These are phyloP conservation scores for Dactylellina drechsleri DNA, from an alignment of 2,329 filamentous ascomycete species.

Conservation along the genomic window DNA sequence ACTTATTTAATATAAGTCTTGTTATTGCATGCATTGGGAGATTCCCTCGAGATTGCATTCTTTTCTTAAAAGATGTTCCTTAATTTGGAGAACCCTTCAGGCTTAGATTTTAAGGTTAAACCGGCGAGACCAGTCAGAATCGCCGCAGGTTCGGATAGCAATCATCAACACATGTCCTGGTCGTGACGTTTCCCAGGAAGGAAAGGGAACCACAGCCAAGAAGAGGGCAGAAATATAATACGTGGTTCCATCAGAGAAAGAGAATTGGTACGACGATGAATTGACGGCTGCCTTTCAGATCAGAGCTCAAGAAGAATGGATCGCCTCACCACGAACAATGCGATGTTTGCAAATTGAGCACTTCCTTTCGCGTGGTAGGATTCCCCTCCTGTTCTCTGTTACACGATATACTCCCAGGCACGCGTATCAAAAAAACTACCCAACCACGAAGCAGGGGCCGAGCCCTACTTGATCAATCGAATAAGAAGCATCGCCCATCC, in stretches of 20 bases:
- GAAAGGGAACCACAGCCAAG: no score
- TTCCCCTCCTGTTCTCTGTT: no score
- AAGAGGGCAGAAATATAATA: neutral
- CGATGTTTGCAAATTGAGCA: neutral
- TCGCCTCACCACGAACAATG: neutral
- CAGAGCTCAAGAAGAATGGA: slow-evolving; percentile 15
- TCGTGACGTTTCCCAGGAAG: neutral
- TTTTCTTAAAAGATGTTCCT: no score
- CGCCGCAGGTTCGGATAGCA: neutral
- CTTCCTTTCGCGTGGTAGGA: neutral
- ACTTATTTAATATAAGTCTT: slow-evolving; percentile 17
- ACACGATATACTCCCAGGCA: no score
- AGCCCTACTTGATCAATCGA: no score
- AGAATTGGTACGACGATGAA: neutral
- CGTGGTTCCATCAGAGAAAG: no score
- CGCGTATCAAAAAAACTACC: no score
- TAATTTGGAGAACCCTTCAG: neutral
- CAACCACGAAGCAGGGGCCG: no score
- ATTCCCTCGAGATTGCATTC: no score
- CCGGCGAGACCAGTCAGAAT: neutral
- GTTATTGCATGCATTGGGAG: no score
- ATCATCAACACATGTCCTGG: neutral
- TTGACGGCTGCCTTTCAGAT: slow-evolving; percentile 6
- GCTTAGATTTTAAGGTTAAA: slow-evolving; percentile 1
- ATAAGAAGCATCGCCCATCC: neutral